Evolutionary conservation across 164 flowering plant genomes (phyloP).

Genomic region (Aristolochia contorta): DNA sequence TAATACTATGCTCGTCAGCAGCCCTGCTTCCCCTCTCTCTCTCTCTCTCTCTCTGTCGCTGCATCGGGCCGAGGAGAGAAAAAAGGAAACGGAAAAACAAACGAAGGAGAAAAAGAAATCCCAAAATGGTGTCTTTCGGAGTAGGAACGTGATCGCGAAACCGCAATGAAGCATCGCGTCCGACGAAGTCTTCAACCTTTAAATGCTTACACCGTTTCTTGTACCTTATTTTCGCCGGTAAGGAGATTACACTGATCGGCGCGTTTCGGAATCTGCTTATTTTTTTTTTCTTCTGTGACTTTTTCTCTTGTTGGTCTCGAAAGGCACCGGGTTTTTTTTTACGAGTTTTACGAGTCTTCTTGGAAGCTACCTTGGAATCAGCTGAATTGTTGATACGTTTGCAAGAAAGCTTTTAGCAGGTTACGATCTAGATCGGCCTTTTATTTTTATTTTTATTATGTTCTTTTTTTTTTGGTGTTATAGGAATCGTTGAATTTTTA

Average conservation of each 20-base stretch:
- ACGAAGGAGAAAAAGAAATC: background rate
- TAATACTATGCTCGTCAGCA: conserved; percentile 3
- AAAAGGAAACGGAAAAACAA: background rate
- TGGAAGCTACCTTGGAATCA: no score
- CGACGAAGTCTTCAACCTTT: conserved; percentile 1
- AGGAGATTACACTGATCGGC: background rate
- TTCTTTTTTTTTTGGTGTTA: no score
- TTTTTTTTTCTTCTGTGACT: background rate
- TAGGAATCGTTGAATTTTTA: no score
- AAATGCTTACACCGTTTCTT: conserved; percentile 1
- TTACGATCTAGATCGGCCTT: no score
- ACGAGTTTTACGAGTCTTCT: no score
- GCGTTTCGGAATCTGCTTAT: background rate
- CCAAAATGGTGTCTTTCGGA: background rate
- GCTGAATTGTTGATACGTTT: background rate
- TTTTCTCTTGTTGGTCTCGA: background rate
- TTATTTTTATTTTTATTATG: no score
- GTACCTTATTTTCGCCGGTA: conserved; percentile 1
- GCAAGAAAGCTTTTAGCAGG: background rate
- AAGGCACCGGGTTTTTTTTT: no score
- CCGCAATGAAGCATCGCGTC: conserved; percentile 12
- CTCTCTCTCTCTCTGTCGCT: conserved; percentile 2
- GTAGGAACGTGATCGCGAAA: conserved; percentile 7
- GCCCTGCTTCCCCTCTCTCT: background rate
- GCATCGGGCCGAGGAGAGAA: background rate